Evolutionary conservation across 2,329 filamentous ascomycete genomes (phyloP).

Genomic region (Penicillium sp.): DNA sequence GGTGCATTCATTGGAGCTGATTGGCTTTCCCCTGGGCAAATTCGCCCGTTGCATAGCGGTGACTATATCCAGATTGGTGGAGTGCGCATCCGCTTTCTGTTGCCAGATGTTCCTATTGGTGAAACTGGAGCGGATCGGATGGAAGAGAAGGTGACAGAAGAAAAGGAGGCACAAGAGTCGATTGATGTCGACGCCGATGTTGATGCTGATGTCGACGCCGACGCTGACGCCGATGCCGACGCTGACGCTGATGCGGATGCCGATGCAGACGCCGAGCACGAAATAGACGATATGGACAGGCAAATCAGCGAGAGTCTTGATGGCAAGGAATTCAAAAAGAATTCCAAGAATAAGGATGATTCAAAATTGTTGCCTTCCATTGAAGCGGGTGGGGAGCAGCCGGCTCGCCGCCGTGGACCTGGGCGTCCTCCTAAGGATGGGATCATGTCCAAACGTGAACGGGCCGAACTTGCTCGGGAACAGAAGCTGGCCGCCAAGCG

Average conservation of each 20-base stretch:
- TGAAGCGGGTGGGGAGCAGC: slow-evolving; percentile 37
- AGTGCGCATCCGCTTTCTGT: slow-evolving; percentile 56
- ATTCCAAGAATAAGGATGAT: slow-evolving; percentile 1
- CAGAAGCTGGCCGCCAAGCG: slow-evolving; percentile 50
- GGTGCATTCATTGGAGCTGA: slow-evolving; percentile 56
- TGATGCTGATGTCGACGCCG: not conserved
- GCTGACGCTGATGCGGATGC: not conserved
- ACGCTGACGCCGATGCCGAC: slow-evolving; percentile 34
- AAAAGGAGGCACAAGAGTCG: slow-evolving; percentile 30
- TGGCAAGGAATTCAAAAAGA: slow-evolving; percentile 28
- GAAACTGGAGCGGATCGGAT: slow-evolving; percentile 49
- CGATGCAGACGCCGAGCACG: slow-evolving; percentile 39
- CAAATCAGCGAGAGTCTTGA: slow-evolving; percentile 27
- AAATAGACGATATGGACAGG: slow-evolving; percentile 35
- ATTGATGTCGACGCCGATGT: slow-evolving; percentile 34
- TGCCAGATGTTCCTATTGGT: slow-evolving; percentile 52
- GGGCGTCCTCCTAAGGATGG: slow-evolving; percentile 66
- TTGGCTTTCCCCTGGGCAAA: slow-evolving; percentile 48
- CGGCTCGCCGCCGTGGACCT: slow-evolving; percentile 51
- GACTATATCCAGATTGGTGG: slow-evolving; percentile 60
- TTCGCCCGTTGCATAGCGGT: slow-evolving; percentile 53
- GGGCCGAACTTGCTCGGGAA: slow-evolving; percentile 53
- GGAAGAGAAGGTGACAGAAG: slow-evolving; percentile 40
- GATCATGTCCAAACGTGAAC: slow-evolving; percentile 64
- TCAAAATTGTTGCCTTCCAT: slow-evolving; percentile 29